A percentile compares a stretch with the other conserved stretches of the same genome.
These are phyloP conservation scores for Septoria linicola DNA, from an alignment of 2,329 filamentous ascomycete species.

Conservation along the genomic window DNA sequence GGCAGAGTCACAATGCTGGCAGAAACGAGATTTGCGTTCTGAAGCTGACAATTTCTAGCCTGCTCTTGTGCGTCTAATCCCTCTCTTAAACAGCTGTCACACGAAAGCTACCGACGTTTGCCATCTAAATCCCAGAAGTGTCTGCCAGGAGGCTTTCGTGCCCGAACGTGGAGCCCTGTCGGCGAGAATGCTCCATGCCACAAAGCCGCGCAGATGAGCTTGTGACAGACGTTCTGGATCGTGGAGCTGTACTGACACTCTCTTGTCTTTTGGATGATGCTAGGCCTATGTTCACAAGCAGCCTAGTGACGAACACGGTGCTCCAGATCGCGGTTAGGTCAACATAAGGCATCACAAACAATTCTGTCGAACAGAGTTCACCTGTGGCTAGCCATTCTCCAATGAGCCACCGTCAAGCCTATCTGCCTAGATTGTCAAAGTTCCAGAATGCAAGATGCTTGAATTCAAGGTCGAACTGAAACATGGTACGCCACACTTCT, in stretches of 20 bases:
- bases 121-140: not conserved
- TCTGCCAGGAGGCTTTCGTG: not conserved
- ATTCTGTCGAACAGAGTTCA: not conserved
- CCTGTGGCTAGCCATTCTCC: not conserved
- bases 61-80: not conserved
- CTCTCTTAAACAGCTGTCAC: conserved; percentile 6
- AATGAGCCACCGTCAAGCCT: not conserved
- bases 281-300: no score
- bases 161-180: no score
- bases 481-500: conserved; percentile 4
- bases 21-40: not conserved
- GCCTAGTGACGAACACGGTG: no score
- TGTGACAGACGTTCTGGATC: no score
- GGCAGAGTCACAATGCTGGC: no score
- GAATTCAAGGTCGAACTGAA: not conserved
- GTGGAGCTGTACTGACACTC: no score
- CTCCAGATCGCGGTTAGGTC: no score
- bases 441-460: not conserved
- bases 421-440: not conserved
- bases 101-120: not conserved
- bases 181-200: no score
- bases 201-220: not conserved
- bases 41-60: conserved; percentile 14
- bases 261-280: no score
- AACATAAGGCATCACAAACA: not conserved